These are phyloP conservation scores for Lasiodiplodia gonubiensis DNA, from an alignment of 2,329 filamentous ascomycete genomes.

Conservation along the genomic window DNA sequence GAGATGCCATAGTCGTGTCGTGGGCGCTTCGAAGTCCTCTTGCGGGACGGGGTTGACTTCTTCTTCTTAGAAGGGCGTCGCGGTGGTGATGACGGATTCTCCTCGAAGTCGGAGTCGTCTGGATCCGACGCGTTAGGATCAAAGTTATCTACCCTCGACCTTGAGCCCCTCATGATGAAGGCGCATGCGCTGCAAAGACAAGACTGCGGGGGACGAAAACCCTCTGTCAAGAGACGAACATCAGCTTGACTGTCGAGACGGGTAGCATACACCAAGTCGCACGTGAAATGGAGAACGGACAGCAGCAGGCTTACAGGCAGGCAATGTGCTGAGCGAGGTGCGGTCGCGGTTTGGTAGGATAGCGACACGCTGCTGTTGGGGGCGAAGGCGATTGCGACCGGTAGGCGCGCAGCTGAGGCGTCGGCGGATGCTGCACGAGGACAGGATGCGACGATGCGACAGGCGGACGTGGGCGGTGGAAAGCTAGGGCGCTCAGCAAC, in stretches of 20 bases:
- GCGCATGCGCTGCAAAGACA: not conserved
- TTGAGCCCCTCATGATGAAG: constrained; percentile 42
- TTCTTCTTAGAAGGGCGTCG: constrained; percentile 33
- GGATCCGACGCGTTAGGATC: constrained; percentile 48
- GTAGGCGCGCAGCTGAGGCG: constrained; percentile 21
- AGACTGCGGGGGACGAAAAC: not conserved
- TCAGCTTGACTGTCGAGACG: not conserved
- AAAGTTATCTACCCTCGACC: constrained; percentile 43
- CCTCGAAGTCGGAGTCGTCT: constrained; percentile 45
- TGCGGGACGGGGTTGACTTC: constrained; percentile 38
- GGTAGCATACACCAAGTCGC: not conserved
- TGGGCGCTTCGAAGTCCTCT: constrained; percentile 43
- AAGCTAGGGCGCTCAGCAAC: not conserved
- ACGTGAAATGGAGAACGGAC: not conserved
- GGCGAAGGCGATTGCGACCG: constrained; percentile 20
- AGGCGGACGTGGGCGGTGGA: not conserved
- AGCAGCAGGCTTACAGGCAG: constrained; percentile 6
- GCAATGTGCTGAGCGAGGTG: not conserved
- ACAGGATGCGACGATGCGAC: constrained; percentile 7
- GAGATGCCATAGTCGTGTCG: constrained; percentile 42
- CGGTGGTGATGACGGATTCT: constrained; percentile 27
- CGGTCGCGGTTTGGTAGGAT: not conserved
- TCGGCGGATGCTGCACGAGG: constrained; percentile 18
- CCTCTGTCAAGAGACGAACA: not conserved
- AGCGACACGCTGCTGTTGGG: not conserved